Conservation (phyloP, 345 rosid genomes). For the Raphanus raphanistrum region DNA sequence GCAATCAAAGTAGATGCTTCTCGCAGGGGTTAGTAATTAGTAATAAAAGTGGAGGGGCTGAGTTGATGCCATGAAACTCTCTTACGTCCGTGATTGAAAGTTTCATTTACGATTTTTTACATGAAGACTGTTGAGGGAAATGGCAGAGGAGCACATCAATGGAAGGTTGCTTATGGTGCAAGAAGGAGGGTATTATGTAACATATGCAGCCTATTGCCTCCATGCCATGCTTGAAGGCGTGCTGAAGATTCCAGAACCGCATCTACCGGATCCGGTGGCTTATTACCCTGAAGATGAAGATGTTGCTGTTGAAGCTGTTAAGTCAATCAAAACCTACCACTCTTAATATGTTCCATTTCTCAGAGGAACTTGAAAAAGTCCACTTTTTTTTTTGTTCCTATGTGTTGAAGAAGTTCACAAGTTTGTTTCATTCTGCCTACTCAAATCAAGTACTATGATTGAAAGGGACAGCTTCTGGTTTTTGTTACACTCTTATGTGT, state of each 20-base stretch:
- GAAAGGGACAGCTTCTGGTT: no score
- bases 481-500: no score
- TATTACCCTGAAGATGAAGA: slow-evolving; percentile 80
- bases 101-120: no score
- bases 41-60: no score
- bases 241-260: slow-evolving; percentile 53
- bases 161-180: slow-evolving; percentile 81
- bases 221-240: slow-evolving; percentile 89
- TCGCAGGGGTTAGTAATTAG: no score
- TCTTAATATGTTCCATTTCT: slow-evolving; percentile 49
- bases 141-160: slow-evolving; percentile 52
- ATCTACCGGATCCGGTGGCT: slow-evolving; percentile 62
- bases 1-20: no score
- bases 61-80: no score
- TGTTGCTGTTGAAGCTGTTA: slow-evolving; percentile 50
- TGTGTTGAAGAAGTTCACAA: no score
- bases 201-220: slow-evolving; percentile 88
- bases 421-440: no score
- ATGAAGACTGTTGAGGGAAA: no score
- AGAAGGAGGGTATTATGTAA: slow-evolving; percentile 89
- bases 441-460: no score
- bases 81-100: no score
- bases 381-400: neutral
- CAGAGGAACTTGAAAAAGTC: slow-evolving; percentile 41
- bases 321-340: slow-evolving; percentile 53